These are phyloP conservation scores for Rostrohypoxylon terebratum DNA, from an alignment of 495 filamentous ascomycete genomes.

Conservation along the genomic window DNA sequence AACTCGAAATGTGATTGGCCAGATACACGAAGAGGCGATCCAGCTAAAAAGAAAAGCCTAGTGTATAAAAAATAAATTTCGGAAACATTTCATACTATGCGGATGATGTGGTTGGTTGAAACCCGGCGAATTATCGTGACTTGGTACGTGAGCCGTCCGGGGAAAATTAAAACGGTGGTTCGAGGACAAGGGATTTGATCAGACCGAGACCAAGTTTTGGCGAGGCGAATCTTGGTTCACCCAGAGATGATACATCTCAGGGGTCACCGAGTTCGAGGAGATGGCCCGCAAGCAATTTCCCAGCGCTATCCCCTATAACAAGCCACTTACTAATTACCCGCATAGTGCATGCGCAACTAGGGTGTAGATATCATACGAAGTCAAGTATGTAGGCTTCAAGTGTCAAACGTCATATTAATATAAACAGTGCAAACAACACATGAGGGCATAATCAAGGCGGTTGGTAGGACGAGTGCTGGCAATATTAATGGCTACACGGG, in stretches of 20 bases:
- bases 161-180: slow-evolving; percentile 1
- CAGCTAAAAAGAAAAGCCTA: not conserved
- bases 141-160: not conserved
- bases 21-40: not conserved
- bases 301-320: slow-evolving; percentile 24
- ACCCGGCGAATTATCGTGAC: slow-evolving; percentile 13
- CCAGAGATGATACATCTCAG: slow-evolving; percentile 31
- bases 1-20: slow-evolving; percentile 1
- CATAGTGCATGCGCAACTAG: slow-evolving; percentile 21
- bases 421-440: not conserved
- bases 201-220: not conserved
- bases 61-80: not conserved
- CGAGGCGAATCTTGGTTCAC: slow-evolving; percentile 13
- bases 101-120: not conserved
- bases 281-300: slow-evolving; percentile 28
- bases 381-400: not conserved
- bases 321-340: slow-evolving; percentile 27
- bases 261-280: slow-evolving; percentile 23
- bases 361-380: slow-evolving; percentile 7
- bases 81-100: not conserved
- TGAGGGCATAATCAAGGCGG: not conserved
- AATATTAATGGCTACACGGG: not conserved
- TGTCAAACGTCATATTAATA: not conserved
- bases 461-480: not conserved
- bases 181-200: slow-evolving; percentile 3